Conservation (phyloP, 176 grass and related monocot species). For the Aegilops longissima region DNA sequence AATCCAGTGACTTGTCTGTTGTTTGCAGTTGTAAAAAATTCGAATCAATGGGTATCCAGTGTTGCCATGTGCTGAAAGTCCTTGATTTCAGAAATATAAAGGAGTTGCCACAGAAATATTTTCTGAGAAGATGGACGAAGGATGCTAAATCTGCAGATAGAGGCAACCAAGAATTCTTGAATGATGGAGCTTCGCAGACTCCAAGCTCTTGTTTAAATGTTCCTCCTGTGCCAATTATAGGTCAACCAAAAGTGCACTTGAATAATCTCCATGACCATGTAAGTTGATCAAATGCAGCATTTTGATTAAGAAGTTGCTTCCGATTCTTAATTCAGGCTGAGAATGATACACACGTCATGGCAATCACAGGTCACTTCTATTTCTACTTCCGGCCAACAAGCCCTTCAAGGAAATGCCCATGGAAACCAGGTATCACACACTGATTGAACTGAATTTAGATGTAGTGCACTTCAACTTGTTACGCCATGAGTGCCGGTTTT, state of each 20-base stretch:
- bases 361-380: constrained; percentile 50
- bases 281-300: neutral
- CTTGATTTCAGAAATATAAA: constrained; percentile 98
- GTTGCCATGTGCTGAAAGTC: constrained; percentile 86
- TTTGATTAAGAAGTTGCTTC: neutral
- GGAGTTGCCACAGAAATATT: constrained; percentile 77
- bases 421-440: constrained; percentile 51
- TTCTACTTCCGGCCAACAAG: constrained; percentile 48
- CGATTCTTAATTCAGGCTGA: neutral
- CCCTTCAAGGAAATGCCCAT: constrained; percentile 41
- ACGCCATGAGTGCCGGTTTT: neutral
- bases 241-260: constrained; percentile 40
- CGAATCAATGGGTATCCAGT: constrained; percentile 79
- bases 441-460: neutral
- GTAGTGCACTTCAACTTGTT: neutral
- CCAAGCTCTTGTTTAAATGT: constrained; percentile 42
- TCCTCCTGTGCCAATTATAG: constrained; percentile 40
- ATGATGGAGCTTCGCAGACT: constrained; percentile 36
- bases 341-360: neutral
- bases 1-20: constrained; percentile 57
- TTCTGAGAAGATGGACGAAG: constrained; percentile 76
- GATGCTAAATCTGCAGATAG: constrained; percentile 58
- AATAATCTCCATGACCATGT: constrained; percentile 56
- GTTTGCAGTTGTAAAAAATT: constrained; percentile 91
- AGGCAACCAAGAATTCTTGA: constrained; percentile 32